Evolutionary conservation across 2,329 filamentous ascomycete genomes (phyloP), one percentile per base, ranked within the genome.

Genomic region (Aureobasidium uvarum): DNA sequence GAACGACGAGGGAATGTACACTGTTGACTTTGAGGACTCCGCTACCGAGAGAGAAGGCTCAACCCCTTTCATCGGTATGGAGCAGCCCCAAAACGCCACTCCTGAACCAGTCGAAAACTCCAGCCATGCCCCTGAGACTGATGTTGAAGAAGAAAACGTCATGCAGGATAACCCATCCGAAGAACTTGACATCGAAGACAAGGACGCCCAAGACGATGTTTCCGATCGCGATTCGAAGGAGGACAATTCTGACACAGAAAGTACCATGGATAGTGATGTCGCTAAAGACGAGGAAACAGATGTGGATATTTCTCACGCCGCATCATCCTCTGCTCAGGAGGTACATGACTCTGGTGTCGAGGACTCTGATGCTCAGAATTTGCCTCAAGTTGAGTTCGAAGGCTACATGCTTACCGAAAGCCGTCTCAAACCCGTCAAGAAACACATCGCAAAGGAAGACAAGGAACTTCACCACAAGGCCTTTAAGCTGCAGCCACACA

Each of bases 381-480:
- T 1, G 14, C 4, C 8, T 2, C 8, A 28, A 10, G 20, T 50
- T 13, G 41, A 45, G 31, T 51, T 56, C 7, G 51, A 56, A 14
- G 51, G 41, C 18, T 33, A 55, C 50, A 55, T 23, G 28, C 31
- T 62, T 18, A 51, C 31, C 7, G 16, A 18, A 16, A 16, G 31
- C 45, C 23, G 14, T 1, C 20, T 51, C 16, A 51, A 33, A 20
- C n/a, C 58, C 31, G 41, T 62, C 45, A 51, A 58, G 50, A 58
- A 8, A 4, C 63, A 41, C 65, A 60, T 5, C 50, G 31, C 60
- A 18, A 36, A 52, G 39, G 52, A 46, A 18, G 66, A 71, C 67
- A 68, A 68, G 31, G 62, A 63, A 41, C 68, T 74, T 28, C 73
- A 75, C 70, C 23, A 64, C 18, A 68, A 67, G 31, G 69, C 67